Conservation (phyloP, 768 basidiomycete species). For the Cubamyces lactineus region DNA sequence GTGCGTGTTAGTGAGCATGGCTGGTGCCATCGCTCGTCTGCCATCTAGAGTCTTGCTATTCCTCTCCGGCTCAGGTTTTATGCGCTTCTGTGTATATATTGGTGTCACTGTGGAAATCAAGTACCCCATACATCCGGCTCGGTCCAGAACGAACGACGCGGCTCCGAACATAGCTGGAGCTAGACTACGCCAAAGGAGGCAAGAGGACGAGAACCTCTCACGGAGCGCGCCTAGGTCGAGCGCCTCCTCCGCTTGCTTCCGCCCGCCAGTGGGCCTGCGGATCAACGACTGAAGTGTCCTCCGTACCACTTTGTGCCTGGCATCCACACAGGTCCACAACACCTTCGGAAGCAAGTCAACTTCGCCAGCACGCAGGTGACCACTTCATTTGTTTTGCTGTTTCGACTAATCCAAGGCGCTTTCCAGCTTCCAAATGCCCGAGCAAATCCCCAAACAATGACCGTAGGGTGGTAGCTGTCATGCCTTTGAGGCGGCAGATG, state of each 20-base stretch:
- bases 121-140: slow-evolving; percentile 4
- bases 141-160: background rate
- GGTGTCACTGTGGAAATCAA: slow-evolving; percentile 6
- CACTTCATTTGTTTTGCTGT: background rate
- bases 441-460: no score
- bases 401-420: background rate
- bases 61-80: background rate
- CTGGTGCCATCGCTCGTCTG: background rate
- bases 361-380: background rate
- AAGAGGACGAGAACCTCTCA: background rate
- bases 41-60: background rate
- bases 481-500: background rate
- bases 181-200: no score
- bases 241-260: slow-evolving; percentile 6
- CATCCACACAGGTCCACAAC: background rate
- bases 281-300: background rate
- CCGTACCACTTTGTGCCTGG: background rate
- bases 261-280: slow-evolving; percentile 1
- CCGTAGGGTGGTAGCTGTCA: background rate
- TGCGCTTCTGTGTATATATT: slow-evolving; percentile 9
- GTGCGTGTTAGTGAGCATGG: slow-evolving; percentile 42
- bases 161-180: background rate
- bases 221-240: background rate
- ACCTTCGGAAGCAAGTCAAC: background rate
- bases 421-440: no score